Percentiles rank a stretch among this genome's conserved stretches.
These are phyloP conservation scores for Candida sanyaensis DNA, from an alignment of 1,139 yeast genomes.

Conservation along the genomic window DNA sequence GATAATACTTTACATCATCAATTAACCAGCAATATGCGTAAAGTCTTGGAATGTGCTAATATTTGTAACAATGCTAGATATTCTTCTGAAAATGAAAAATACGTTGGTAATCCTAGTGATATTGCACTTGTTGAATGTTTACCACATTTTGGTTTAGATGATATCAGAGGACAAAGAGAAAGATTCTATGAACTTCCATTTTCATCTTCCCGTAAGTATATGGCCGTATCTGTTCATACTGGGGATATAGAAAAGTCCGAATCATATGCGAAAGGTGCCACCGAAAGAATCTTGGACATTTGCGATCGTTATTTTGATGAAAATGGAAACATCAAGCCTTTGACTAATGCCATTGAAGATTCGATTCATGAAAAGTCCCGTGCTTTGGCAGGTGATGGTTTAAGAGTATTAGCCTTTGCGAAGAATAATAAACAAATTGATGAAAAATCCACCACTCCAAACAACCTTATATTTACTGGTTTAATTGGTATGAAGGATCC, in stretches of 20 bases:
- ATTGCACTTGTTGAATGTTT: slow-evolving; percentile 82
- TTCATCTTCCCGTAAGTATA: slow-evolving; percentile 79
- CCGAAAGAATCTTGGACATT: slow-evolving; percentile 67
- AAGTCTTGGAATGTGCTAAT: slow-evolving; percentile 66
- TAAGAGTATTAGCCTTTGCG: slow-evolving; percentile 85
- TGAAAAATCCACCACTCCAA: slow-evolving; percentile 39
- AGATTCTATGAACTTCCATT: slow-evolving; percentile 80
- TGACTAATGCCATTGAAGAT: slow-evolving; percentile 52
- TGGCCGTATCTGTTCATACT: slow-evolving; percentile 73
- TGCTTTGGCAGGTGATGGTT: slow-evolving; percentile 75
- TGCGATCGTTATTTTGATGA: slow-evolving; percentile 62
- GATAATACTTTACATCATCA: slow-evolving; percentile 42
- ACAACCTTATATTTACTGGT: slow-evolving; percentile 75
- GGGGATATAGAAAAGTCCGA: slow-evolving; percentile 59
- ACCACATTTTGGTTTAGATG: slow-evolving; percentile 69
- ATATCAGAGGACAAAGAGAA: slow-evolving; percentile 58
- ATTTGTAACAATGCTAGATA: slow-evolving; percentile 80
- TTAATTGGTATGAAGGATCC: slow-evolving; percentile 96
- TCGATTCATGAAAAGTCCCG: slow-evolving; percentile 58
- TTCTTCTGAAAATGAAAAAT: slow-evolving; percentile 69
- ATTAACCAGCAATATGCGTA: slow-evolving; percentile 52
- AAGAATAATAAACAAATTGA: slow-evolving; percentile 38
- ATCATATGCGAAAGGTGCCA: slow-evolving; percentile 85
- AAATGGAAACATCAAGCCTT: slow-evolving; percentile 53
- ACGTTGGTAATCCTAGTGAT: slow-evolving; percentile 92